Evolutionary conservation across 2,329 filamentous ascomycete species (phyloP).

Genomic region (Claviceps sorghi): DNA sequence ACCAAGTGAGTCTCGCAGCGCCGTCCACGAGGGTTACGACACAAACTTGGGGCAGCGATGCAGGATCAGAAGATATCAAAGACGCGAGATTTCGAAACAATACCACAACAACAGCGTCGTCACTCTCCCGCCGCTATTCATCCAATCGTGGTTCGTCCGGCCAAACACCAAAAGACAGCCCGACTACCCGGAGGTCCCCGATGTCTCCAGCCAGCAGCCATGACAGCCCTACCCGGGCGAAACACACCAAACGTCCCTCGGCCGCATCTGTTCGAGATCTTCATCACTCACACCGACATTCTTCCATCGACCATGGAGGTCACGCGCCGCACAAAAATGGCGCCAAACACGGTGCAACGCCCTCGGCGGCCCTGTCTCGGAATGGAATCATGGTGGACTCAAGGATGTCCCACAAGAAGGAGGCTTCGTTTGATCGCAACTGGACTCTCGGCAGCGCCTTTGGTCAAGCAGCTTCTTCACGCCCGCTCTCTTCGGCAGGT

Average conservation of each 20-base stretch:
- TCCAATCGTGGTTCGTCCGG: slow-evolving; percentile 35
- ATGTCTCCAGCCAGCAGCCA: slow-evolving; percentile 24
- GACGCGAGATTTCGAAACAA: slow-evolving; percentile 40
- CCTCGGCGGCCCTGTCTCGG: slow-evolving; percentile 29
- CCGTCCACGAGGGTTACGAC: slow-evolving; percentile 33
- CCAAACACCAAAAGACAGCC: slow-evolving; percentile 34
- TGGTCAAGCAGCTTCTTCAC: slow-evolving; percentile 18
- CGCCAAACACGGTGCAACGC: slow-evolving; percentile 9
- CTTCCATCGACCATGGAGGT: slow-evolving; percentile 61
- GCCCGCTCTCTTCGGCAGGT: slow-evolving; percentile 40
- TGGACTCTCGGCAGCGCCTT: slow-evolving; percentile 49
- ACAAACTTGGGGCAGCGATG: slow-evolving; percentile 42
- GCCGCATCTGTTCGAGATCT: slow-evolving; percentile 70
- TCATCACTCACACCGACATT: slow-evolving; percentile 75
- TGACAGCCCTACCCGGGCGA: slow-evolving; percentile 31
- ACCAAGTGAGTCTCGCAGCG: slow-evolving; percentile 51
- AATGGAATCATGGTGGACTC: slow-evolving; percentile 28
- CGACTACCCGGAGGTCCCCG: slow-evolving; percentile 27
- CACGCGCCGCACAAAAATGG: slow-evolving; percentile 6
- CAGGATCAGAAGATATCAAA: slow-evolving; percentile 38
- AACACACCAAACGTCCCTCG: slow-evolving; percentile 50
- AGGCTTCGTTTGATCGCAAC: slow-evolving; percentile 55
- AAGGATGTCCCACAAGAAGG: slow-evolving; percentile 41
- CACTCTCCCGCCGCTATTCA: slow-evolving; percentile 28
- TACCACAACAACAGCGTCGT: slow-evolving; percentile 38